Evolutionary conservation across 1,139 yeast species (phyloP).

Genomic region (Geotrichum reessii): DNA sequence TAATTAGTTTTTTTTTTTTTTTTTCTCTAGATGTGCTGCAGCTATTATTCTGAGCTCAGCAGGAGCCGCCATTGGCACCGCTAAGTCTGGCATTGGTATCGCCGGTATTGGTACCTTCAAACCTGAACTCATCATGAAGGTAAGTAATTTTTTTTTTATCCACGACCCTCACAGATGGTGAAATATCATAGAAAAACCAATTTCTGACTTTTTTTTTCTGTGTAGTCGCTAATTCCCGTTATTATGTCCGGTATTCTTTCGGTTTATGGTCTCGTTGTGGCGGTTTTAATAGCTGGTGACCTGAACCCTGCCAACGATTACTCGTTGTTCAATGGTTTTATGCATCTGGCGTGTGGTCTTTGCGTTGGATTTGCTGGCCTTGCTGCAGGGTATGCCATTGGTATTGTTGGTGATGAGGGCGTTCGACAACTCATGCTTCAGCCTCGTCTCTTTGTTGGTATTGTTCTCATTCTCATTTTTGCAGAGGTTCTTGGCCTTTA

Average conservation of each 20-base stretch:
- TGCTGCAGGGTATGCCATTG: conserved; percentile 97
- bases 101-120: conserved; percentile 49
- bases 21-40: conserved; percentile 55
- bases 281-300: conserved; percentile 88
- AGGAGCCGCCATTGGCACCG: conserved; percentile 99
- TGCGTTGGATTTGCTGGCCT: conserved; percentile 95
- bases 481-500: conserved; percentile 96
- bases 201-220: conserved; percentile 29
- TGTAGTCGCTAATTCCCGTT: conserved; percentile 60
- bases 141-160: conserved; percentile 14
- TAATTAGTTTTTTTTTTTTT: not conserved
- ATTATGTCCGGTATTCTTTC: conserved; percentile 99
- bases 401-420: conserved; percentile 98
- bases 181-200: not conserved
- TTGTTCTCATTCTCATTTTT: conserved; percentile 89
- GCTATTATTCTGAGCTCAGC: conserved; percentile 87
- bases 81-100: conserved; percentile 99
- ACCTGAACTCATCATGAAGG: conserved; percentile 35
- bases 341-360: conserved; percentile 96
- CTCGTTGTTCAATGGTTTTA: conserved; percentile 94
- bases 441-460: conserved; percentile 83
- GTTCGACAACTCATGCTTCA: conserved; percentile 95
- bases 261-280: conserved; percentile 95
- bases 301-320: conserved; percentile 60
- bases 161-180: no score